A percentile compares a stretch with the other conserved stretches of the same genome.
phyloP scores from a whole-genome alignment of 345 rosid genomes.

The Ailanthus altissimus region DNA sequence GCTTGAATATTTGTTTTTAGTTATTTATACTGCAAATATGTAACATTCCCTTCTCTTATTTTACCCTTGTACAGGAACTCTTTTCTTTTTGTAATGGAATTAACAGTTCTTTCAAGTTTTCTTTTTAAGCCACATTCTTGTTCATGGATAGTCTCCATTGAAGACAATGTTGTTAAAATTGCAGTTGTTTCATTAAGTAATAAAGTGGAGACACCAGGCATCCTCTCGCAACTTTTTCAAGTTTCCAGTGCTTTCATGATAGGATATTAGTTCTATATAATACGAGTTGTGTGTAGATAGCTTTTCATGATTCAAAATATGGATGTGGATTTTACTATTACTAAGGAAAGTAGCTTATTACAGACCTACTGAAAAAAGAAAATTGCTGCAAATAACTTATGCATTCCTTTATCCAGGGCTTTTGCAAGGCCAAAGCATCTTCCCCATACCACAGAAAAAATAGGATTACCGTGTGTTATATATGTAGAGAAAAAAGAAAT shows the following conservation, averaged over 20 bases:
- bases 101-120: not conserved
- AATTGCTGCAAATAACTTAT: not conserved
- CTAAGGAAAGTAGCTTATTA: not conserved
- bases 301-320: not conserved
- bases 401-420: not conserved
- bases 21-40: not conserved
- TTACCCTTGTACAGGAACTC: not conserved
- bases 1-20: not conserved
- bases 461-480: not conserved
- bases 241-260: not conserved
- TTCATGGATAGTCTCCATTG: not conserved
- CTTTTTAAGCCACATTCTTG: not conserved
- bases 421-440: not conserved
- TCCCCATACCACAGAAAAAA: not conserved
- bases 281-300: not conserved
- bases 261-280: not conserved
- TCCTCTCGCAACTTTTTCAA: not conserved
- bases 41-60: not conserved
- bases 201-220: not conserved
- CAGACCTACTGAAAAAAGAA: not conserved
- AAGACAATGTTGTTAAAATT: not conserved
- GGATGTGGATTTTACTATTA: not conserved
- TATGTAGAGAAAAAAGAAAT: not conserved
- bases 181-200: not conserved
- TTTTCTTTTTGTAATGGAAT: constrained; percentile 3